A percentile compares a stretch with the other conserved stretches of the same genome.
Conservation (phyloP, 306 rosid genomes). For the Carpinus fangiana region DNA sequence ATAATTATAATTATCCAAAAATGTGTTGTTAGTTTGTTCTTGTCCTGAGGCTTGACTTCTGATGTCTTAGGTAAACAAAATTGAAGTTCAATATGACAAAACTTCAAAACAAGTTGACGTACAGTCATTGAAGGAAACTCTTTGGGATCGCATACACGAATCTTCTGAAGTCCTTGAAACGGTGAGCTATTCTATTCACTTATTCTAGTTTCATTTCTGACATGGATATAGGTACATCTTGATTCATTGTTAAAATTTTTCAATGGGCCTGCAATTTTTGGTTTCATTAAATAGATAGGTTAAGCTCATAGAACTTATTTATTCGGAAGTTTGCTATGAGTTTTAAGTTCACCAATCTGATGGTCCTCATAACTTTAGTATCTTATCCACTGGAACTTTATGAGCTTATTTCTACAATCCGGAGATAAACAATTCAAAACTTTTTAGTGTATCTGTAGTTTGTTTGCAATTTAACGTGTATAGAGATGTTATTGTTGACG, state of each 20-base stretch:
- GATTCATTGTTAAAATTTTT: background rate
- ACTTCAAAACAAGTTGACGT: conserved; percentile 31
- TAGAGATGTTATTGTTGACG: background rate
- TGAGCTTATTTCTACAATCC: background rate
- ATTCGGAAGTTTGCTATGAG: background rate
- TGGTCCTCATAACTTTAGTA: background rate
- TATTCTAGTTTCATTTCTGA: background rate
- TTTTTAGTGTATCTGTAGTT: background rate
- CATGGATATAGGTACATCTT: background rate
- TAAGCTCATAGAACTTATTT: background rate
- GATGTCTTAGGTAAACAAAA: conserved; percentile 24
- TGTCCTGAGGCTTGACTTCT: background rate
- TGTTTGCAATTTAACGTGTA: background rate
- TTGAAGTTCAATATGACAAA: conserved; percentile 28
- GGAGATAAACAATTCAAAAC: background rate
- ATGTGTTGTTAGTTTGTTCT: background rate
- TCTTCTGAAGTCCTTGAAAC: background rate
- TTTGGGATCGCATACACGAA: conserved; percentile 30
- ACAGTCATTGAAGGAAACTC: conserved; percentile 26
- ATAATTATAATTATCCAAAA: background rate
- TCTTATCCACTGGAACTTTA: background rate
- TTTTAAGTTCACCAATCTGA: background rate
- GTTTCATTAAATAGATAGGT: background rate
- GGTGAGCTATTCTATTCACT: conserved; percentile 10
- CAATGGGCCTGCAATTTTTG: background rate